phyloP scores from a whole-genome alignment of 2,329 filamentous ascomycete genomes.

The Thelonectria discophora region DNA sequence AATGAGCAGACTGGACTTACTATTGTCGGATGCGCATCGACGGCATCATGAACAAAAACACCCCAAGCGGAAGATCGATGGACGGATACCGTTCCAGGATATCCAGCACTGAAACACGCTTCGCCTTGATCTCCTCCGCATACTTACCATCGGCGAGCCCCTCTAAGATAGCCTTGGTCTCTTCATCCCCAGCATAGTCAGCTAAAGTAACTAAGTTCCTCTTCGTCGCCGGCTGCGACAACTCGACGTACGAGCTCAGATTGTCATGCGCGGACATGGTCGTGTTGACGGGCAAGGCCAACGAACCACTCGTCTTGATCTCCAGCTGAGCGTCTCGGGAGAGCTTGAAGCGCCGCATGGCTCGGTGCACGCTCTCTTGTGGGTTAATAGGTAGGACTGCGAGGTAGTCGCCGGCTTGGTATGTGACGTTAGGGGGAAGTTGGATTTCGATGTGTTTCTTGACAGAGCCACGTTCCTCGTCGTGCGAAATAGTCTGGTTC shows the following conservation, averaged over 20 bases:
- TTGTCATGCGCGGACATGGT: constrained; percentile 69
- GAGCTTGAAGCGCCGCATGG: constrained; percentile 72
- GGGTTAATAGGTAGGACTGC: constrained; percentile 77
- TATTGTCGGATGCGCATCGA: constrained; percentile 82
- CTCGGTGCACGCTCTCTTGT: constrained; percentile 66
- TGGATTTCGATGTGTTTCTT: constrained; percentile 74
- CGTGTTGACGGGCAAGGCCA: constrained; percentile 61
- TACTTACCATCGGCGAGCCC: constrained; percentile 57
- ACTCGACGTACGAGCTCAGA: constrained; percentile 75
- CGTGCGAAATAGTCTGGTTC: neutral
- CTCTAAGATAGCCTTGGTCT: constrained; percentile 53
- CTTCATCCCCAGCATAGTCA: constrained; percentile 56
- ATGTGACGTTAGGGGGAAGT: constrained; percentile 70
- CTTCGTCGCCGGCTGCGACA: constrained; percentile 75
- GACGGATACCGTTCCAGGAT: constrained; percentile 70
- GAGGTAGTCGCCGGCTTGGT: constrained; percentile 78
- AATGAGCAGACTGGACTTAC: constrained; percentile 45
- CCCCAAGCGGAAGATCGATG: constrained; percentile 67
- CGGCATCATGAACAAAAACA: constrained; percentile 75
- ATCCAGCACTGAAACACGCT: constrained; percentile 72
- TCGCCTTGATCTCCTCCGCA: constrained; percentile 57
- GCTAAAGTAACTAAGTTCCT: constrained; percentile 52
- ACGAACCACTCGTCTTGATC: constrained; percentile 60
- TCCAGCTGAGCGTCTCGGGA: constrained; percentile 73
- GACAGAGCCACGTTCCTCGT: neutral